Percentiles rank a stretch among this genome's conserved stretches.
Evolutionary conservation across 345 rosid species (phyloP).

Genomic region (Cardiospermum halicacabum): DNA sequence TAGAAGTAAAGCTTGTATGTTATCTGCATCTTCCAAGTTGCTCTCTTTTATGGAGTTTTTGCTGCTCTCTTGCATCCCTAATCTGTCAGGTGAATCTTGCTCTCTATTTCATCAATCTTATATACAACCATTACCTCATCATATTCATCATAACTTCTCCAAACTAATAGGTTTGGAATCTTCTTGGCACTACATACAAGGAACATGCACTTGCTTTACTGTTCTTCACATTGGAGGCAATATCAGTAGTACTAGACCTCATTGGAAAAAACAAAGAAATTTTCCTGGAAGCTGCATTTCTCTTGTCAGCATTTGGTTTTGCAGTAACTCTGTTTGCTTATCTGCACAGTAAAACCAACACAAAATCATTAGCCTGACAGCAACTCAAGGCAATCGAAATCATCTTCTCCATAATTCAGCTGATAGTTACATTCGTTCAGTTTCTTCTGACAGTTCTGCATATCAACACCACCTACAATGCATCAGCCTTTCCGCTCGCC

Average conservation of each 20-base stretch:
- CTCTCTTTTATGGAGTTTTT: not conserved
- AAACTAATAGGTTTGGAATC: not conserved
- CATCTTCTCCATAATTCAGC: not conserved
- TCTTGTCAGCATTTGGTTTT: not conserved
- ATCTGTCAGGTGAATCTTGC: not conserved
- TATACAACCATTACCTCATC: too few species aligned
- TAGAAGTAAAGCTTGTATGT: not conserved
- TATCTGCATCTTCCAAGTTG: not conserved
- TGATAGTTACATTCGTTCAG: not conserved
- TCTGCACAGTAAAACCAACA: not conserved
- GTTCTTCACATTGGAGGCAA: not conserved
- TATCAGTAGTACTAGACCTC: not conserved
- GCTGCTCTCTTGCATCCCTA: not conserved
- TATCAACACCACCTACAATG: not conserved
- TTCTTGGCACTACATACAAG: not conserved
- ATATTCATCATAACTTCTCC: too few species aligned
- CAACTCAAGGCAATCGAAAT: not conserved
- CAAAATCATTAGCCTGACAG: not conserved
- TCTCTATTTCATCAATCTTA: not conserved
- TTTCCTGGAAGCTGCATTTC: not conserved
- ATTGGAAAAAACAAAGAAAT: not conserved
- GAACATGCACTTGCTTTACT: not conserved
- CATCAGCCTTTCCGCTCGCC: not conserved
- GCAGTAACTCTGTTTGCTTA: not conserved
- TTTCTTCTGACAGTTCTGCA: not conserved